A percentile compares a stretch with the other conserved stretches of the same genome.
Conservation (phyloP, 1,284 basidiomycete species). For the Tylopilus microsporus region DNA sequence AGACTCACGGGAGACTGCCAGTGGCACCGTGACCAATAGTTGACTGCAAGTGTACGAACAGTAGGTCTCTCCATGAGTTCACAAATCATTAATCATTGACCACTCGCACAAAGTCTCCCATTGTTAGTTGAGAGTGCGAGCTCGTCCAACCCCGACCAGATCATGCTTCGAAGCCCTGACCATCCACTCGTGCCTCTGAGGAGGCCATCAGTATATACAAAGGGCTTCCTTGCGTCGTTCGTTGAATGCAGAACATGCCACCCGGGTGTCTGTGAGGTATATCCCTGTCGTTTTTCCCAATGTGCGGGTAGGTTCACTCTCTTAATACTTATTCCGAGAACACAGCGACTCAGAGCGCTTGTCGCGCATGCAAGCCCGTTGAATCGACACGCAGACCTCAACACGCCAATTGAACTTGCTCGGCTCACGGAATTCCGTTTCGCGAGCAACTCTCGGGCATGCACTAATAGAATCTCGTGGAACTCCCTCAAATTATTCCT, state of each 20-base stretch:
- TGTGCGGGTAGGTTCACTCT: conserved; percentile 1
- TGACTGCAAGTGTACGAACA: too few species aligned
- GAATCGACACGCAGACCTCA: too few species aligned
- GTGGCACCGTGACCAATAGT: too few species aligned
- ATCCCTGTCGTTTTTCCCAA: neutral
- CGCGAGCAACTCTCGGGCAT: too few species aligned
- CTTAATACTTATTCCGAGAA: neutral
- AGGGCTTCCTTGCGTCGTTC: neutral
- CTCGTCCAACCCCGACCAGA: conserved; percentile 8
- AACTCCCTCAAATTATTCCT: too few species aligned
- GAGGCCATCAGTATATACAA: conserved; percentile 13
- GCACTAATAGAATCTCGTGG: too few species aligned
- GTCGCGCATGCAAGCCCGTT: neutral
- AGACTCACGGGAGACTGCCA: conserved; percentile 1
- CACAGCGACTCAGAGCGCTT: neutral
- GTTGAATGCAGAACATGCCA: neutral
- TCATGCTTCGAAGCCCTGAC: conserved; percentile 7
- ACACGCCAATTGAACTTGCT: too few species aligned
- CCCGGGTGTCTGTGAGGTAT: neutral
- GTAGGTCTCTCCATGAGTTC: too few species aligned
- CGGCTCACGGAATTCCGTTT: too few species aligned
- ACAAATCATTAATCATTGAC: conserved; percentile 9
- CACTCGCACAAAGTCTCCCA: conserved; percentile 9
- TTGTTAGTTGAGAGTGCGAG: conserved; percentile 5
- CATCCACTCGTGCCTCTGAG: conserved; percentile 19